Percentiles rank a stretch among this genome's conserved stretches.
Conservation (phyloP, 345 rosid species). For the Dipteronia dyeriana region DNA sequence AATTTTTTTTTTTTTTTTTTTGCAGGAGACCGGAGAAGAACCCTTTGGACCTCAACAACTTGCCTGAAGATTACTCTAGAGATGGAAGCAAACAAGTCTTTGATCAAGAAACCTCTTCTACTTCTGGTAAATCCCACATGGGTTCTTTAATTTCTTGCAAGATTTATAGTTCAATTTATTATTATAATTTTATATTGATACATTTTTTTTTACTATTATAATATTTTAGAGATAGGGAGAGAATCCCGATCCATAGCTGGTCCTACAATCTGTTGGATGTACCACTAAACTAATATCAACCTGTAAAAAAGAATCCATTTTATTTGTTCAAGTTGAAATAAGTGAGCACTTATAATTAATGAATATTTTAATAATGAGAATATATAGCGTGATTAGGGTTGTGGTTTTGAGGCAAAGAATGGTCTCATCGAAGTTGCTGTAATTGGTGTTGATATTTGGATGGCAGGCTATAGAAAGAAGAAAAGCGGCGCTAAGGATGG, state of each 20-base stretch:
- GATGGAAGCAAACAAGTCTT: slow-evolving; percentile 56
- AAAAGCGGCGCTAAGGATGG: slow-evolving; percentile 72
- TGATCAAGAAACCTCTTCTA: slow-evolving; percentile 59
- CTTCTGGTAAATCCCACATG: slow-evolving; percentile 40
- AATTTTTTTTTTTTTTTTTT: slow-evolving; percentile 12
- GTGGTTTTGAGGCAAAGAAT: slow-evolving; percentile 32
- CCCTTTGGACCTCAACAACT: slow-evolving; percentile 94
- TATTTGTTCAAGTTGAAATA: background rate
- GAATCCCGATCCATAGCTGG: no score
- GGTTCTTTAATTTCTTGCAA: background rate
- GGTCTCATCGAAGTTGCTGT: slow-evolving; percentile 42
- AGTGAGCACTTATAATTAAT: background rate
- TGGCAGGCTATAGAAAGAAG: slow-evolving; percentile 52
- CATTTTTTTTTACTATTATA: no score
- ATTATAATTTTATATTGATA: no score
- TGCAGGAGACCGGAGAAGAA: slow-evolving; percentile 78
- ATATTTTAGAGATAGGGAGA: no score
- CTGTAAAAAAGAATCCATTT: background rate
- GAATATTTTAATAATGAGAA: no score
- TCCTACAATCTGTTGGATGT: no score
- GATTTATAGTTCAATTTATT: background rate
- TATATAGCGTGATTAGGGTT: slow-evolving; percentile 29
- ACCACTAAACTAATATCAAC: no score
- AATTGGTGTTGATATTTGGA: slow-evolving; percentile 29
- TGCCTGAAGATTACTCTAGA: slow-evolving; percentile 75